Conservation (phyloP, 192 early-diverging fungal genomes). For the Phycomyces nitens region DNA sequence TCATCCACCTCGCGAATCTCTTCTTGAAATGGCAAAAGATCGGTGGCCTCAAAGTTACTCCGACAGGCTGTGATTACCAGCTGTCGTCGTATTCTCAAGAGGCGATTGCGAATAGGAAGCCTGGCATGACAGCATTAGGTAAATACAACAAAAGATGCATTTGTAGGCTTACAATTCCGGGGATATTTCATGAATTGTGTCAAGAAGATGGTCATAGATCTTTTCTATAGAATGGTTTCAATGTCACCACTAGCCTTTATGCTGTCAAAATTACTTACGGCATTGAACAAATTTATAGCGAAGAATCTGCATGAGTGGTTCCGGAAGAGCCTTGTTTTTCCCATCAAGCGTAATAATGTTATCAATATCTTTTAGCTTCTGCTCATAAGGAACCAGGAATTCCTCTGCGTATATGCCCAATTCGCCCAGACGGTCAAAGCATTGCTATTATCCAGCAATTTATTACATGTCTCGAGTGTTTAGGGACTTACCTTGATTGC, state of each 20-base stretch:
- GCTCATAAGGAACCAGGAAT: conserved; percentile 56
- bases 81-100: conserved; percentile 66
- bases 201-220: conserved; percentile 46
- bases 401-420: conserved; percentile 55
- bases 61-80: conserved; percentile 42
- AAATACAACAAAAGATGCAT: not conserved
- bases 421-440: conserved; percentile 58
- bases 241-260: conserved; percentile 12
- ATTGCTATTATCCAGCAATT: too few relatives aligned
- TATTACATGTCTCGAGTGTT: too few relatives aligned
- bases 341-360: conserved; percentile 56
- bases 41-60: conserved; percentile 27
- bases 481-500: conserved; percentile 21
- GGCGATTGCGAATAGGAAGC: conserved; percentile 64
- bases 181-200: conserved; percentile 59
- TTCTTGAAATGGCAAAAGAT: conserved; percentile 58
- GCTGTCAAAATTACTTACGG: conserved; percentile 15
- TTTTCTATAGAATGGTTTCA: conserved; percentile 32
- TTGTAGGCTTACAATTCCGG: conserved; percentile 50
- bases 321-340: conserved; percentile 33
- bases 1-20: conserved; percentile 80
- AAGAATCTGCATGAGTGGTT: conserved; percentile 40
- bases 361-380: conserved; percentile 54
- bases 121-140: conserved; percentile 8
- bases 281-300: conserved; percentile 37